Evolutionary conservation across 2,329 filamentous ascomycete genomes (phyloP).

Genomic region (Epichloe hybrida): DNA sequence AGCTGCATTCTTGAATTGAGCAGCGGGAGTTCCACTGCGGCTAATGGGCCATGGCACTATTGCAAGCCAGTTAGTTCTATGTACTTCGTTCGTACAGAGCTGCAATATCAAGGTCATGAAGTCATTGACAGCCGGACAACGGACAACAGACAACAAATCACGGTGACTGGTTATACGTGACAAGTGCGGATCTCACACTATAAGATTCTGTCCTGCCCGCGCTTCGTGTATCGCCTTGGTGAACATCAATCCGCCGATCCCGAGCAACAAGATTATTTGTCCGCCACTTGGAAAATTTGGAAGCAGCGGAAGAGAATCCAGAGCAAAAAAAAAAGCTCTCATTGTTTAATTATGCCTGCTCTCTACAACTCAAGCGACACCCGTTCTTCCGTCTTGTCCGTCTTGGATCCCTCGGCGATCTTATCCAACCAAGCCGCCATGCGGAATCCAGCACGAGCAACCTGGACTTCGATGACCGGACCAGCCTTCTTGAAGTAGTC

Average conservation of each 20-base stretch:
- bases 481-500: conserved; percentile 51
- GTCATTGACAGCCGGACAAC: too few relatives aligned
- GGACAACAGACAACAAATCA: too few relatives aligned
- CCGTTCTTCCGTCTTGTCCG: conserved; percentile 11
- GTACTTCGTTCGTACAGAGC: too few relatives aligned
- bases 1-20: background rate
- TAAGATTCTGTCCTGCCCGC: background rate
- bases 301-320: background rate
- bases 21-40: background rate
- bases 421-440: conserved; percentile 54
- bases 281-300: background rate
- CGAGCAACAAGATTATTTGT: background rate
- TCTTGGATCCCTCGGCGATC: conserved; percentile 32
- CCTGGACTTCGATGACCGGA: conserved; percentile 50
- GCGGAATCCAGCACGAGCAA: conserved; percentile 56
- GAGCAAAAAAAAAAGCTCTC: background rate
- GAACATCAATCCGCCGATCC: background rate
- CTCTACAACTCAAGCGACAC: conserved; percentile 17
- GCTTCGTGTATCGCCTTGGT: background rate
- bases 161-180: too few relatives aligned
- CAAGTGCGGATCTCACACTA: too few relatives aligned
- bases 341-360: background rate
- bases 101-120: too few relatives aligned
- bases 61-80: too few relatives aligned
- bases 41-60: too few relatives aligned